Evolutionary conservation across 2,329 filamentous ascomycete genomes (phyloP).

Genomic region (Fusarium algeriense): DNA sequence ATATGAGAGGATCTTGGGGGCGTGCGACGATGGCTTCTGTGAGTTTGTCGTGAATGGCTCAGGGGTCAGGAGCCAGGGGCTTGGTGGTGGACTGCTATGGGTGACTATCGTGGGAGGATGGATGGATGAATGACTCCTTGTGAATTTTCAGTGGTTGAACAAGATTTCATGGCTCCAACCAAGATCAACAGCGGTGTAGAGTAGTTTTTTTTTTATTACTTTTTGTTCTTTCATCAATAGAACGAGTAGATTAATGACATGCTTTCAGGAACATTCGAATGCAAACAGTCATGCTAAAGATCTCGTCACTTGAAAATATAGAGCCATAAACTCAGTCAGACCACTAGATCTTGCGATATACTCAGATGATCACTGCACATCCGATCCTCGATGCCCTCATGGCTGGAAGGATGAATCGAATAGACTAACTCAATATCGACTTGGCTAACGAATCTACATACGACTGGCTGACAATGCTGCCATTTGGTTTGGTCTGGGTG

Average conservation of each 20-base stretch:
- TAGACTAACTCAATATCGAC: slow-evolving; percentile 6
- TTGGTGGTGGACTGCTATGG: slow-evolving; percentile 1
- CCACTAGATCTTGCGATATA: slow-evolving; percentile 24
- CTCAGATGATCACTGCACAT: slow-evolving; percentile 29
- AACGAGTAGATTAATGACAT: background rate
- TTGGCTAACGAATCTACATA: background rate
- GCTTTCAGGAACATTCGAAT: background rate
- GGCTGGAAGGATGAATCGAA: background rate
- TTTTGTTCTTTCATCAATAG: background rate
- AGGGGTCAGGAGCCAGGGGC: slow-evolving; percentile 32
- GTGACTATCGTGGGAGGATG: slow-evolving; percentile 24
- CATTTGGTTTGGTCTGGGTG: background rate
- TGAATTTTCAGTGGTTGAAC: slow-evolving; percentile 25
- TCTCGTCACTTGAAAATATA: slow-evolving; percentile 9
- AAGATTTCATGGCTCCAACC: slow-evolving; percentile 31
- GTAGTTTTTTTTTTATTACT: slow-evolving; percentile 8
- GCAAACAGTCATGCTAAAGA: slow-evolving; percentile 10
- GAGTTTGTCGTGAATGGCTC: slow-evolving; percentile 30
- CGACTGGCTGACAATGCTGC: slow-evolving; percentile 12
- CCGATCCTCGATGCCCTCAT: slow-evolving; percentile 28
- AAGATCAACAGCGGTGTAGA: slow-evolving; percentile 33
- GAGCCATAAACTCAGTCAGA: slow-evolving; percentile 25
- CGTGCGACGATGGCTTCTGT: slow-evolving; percentile 26
- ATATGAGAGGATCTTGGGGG: slow-evolving; percentile 16
- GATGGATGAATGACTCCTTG: slow-evolving; percentile 33